Evolutionary conservation across 2,329 filamentous ascomycete species (phyloP), one percentile per base, ranked within the genome.

Genomic region (Fusarium sp.): DNA sequence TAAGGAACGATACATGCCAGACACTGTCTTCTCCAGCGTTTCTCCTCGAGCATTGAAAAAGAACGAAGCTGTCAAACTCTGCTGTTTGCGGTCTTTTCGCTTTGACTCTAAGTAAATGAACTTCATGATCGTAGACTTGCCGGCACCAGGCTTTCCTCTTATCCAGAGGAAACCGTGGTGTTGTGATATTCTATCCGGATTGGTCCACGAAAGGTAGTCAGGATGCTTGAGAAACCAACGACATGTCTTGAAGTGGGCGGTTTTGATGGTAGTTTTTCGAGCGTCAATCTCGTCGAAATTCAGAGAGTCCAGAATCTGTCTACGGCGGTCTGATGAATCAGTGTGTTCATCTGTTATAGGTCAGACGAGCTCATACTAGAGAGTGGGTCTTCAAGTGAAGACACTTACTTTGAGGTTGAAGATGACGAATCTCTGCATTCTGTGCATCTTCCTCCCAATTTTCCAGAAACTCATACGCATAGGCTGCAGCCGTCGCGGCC

Each of bases 21-120:
- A 26, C 0, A 79, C 77, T 0, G 84, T 81, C 53, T 78, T 85
- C 45, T 88, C 84, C 2, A 85, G 70, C 2, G 72, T 7, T 0
- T 76, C 75, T 0, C 85, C 85, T 39, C 83, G 74, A 0, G 84
- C 84, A 45, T 86, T 83, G 76, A 87, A 87, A 72, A 86, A 87
- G 72, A 86, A 87, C 0, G 80, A 83, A 1, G 83, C 58, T 0
- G 82, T 69, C 0, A 76, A 1, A 0, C 14, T n/a, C 0, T 9
- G 3, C 2, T 8, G 0, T 1, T 10, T 14, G 3, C 14, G 17
- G 1, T 22, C 48, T 0, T 24, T 42, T 2, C 50, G 36, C 11
- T 68, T 73, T 14, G 54, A 61, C 1, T 45, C 13, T 0, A 65
- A 50, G 4, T 66, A 66, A 0, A 73, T 69, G 36, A 79, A 83